Evolutionary conservation across 805 yeast species (phyloP), one percentile per base, ranked within the genome.

Genomic region (Scheffersomyces amazonensis): DNA sequence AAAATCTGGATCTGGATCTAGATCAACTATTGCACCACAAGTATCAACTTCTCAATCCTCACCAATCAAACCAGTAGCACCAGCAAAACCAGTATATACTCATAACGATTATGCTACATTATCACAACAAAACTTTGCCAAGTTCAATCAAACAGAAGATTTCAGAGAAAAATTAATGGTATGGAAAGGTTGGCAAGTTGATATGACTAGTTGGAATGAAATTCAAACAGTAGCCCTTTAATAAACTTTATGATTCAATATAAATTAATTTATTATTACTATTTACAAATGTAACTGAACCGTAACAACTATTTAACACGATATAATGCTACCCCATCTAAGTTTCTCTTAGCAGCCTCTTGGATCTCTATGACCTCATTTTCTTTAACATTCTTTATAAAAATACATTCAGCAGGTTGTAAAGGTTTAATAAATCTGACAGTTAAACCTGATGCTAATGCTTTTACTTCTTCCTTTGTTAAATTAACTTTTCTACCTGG

Each of bases 161-260:
- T 71, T 78, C 46, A 68, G 74, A 44, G 81, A 79, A 38, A 69
- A 75, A 32, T 61, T 90, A 47, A 68, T 72, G 54, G 79, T 78
- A 47, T 90, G 95, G 95, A 81, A 80, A 47, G 80, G 78, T 34
- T 90, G 90, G 89, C 87, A 83, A 53, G 75, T 88, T 2, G 96
- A 90, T 53, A 86, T 90, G 95, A 73, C 87, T 18, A 50, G 57
- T 11, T 90, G 97, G 97, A 73, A 83, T 53, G 75, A 81, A 36
- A 48, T 56, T n/a, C 58, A 60, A 27, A 61, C 58, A 41, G 55
- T 64, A 3, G 54, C 56, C 4, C 32, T 66, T 24, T 65, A 48
- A 39, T 11, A 5, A 27, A 32, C n/a, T n/a, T n/a, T n/a, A n/a
- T n/a, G n/a, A n/a, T n/a, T n/a, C n/a, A 28, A 16, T 16, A 25